Conservation (phyloP, 2,329 filamentous ascomycete species). For the Paraconiothyrium sp. region DNA sequence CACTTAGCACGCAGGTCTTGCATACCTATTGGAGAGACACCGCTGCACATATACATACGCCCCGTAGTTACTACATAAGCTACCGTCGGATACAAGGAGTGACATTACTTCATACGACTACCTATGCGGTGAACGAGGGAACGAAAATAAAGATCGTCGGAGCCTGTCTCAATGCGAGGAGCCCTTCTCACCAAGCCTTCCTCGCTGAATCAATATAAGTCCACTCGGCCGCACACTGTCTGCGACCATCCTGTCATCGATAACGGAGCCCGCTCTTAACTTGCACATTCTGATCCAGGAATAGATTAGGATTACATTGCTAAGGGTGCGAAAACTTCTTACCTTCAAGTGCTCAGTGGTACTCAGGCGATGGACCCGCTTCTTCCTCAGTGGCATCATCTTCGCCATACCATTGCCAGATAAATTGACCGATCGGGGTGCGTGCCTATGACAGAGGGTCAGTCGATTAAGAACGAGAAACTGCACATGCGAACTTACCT, state of each 20-base stretch:
- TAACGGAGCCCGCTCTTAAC: no score
- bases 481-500: neutral
- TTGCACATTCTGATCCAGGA: no score
- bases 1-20: neutral
- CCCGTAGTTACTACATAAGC: neutral
- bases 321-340: no score
- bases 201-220: no score
- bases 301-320: no score
- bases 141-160: neutral
- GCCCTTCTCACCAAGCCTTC: neutral
- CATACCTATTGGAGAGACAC: neutral
- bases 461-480: neutral
- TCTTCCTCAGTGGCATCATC: neutral
- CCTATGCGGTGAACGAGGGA: neutral
- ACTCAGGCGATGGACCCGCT: neutral
- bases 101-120: neutral
- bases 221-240: neutral
- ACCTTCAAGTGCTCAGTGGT: no score
- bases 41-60: neutral
- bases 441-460: neutral
- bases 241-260: no score
- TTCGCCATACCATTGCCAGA: neutral
- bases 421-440: neutral
- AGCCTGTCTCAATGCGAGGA: neutral
- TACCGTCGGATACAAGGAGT: neutral